Evolutionary conservation across 208 protist species (phyloP), one percentile per base, ranked within the genome.

Genomic region (Acanthamoeba royreba): DNA sequence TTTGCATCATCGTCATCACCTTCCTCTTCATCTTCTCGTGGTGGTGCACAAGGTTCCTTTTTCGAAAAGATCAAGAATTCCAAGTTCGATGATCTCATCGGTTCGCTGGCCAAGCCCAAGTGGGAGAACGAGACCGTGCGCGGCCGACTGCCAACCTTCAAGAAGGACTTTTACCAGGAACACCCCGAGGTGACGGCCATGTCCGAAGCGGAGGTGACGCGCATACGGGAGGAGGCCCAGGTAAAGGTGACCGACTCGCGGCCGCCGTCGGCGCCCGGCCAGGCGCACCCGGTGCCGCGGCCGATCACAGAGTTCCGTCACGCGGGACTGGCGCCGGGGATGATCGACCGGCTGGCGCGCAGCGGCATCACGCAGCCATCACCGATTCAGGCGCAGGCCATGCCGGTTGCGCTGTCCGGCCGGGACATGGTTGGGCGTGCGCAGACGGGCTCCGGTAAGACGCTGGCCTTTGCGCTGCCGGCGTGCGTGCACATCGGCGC

Each of bases 371-470:
- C 49, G 3, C 35, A 25, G 47, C 88, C 88, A 42, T 66, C 88
- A n/a, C 2, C 88, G 33, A 93, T 93, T 35, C 88, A 93, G 49
- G 42, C 15, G 4, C 88, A 93, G 66, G 88, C 47, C 66, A 93
- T 85, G 38, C 89, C 89, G 33, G 42, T 83, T 46, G 66, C 66
- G 11, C 69, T 93, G 35, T 81, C 89, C 25, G 89, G 89, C 2
- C 43, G 89, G 15, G 89, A 93, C 89, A 58, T 93, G 63, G 38
- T 93, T 19, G 89, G 89, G 35, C 69, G 43, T 25, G 89, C 89
- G 33, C 45, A 93, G 89, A 93, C 89, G 25, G 98, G 98, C 81
- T 97, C 96, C 15, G 98, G 98, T 40, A 98, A 98, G 89, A 98
- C 98, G 19, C 89, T 98, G 0, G 86, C 97, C 2, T 98, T 97